Evolutionary conservation across 768 basidiomycete species (phyloP).

Genomic region (Leucogyrophana mollusca): DNA sequence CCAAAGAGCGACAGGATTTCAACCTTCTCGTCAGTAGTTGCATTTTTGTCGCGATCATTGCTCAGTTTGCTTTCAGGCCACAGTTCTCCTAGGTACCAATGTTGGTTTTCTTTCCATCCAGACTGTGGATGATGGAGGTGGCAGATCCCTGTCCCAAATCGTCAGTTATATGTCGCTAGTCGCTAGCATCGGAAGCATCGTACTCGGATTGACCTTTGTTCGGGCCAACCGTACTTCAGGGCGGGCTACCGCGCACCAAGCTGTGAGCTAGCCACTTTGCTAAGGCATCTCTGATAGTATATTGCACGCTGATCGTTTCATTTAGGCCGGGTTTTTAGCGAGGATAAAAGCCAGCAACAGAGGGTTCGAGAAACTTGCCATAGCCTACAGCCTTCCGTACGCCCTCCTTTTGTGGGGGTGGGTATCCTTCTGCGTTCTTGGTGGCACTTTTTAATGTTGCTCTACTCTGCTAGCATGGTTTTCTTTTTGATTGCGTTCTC

Average conservation of each 20-base stretch:
- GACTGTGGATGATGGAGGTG: slow-evolving; percentile 28
- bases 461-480: slow-evolving; percentile 8
- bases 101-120: slow-evolving; percentile 56
- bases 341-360: slow-evolving; percentile 22
- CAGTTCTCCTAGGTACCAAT: slow-evolving; percentile 51
- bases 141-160: slow-evolving; percentile 32
- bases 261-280: slow-evolving; percentile 4
- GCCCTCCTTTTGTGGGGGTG: slow-evolving; percentile 61
- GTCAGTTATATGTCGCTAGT: slow-evolving; percentile 41
- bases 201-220: slow-evolving; percentile 36
- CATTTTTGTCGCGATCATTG: no score
- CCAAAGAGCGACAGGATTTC: slow-evolving; percentile 50
- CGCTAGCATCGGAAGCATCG: slow-evolving; percentile 33
- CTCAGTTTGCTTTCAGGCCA: slow-evolving; percentile 39
- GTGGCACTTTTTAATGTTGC: neutral
- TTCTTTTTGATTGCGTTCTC: slow-evolving; percentile 14
- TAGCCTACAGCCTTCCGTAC: slow-evolving; percentile 55
- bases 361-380: slow-evolving; percentile 50
- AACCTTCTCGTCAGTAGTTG: slow-evolving; percentile 46
- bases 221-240: slow-evolving; percentile 33
- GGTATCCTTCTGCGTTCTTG: slow-evolving; percentile 21
- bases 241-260: slow-evolving; percentile 12
- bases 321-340: slow-evolving; percentile 13
- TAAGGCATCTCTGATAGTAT: no score
- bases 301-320: neutral